Evolutionary conservation across 164 flowering plant species (phyloP).

Genomic region (grape (Vitis vinifera)): DNA sequence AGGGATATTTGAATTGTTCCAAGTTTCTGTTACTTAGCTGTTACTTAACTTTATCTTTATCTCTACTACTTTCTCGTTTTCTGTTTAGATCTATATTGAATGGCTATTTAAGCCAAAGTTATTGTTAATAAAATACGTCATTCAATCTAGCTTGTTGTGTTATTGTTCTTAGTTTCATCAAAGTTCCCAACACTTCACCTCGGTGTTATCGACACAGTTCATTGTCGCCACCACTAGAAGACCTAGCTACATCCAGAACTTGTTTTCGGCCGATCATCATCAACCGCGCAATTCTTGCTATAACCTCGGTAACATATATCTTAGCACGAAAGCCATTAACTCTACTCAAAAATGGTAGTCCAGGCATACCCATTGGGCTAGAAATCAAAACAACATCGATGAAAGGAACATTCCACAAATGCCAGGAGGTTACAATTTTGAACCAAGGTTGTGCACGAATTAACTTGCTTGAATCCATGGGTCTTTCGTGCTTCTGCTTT

Average conservation of each 20-base stretch:
- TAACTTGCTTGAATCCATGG: conserved; percentile 40
- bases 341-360: conserved; percentile 80
- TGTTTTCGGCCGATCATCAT: conserved; percentile 85
- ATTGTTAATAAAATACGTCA: too few species aligned
- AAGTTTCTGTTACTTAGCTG: too few species aligned
- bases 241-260: conserved; percentile 86
- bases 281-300: conserved; percentile 64
- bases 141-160: too few species aligned
- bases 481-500: conserved; percentile 40
- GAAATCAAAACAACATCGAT: conserved; percentile 82
- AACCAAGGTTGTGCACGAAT: conserved; percentile 72
- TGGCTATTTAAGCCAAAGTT: too few species aligned
- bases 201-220: conserved; percentile 81
- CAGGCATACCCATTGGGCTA: conserved; percentile 84
- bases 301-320: conserved; percentile 85
- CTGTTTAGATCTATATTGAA: too few species aligned
- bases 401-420: conserved; percentile 63
- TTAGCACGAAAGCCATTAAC: conserved; percentile 60
- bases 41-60: too few species aligned
- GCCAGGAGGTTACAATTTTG: conserved; percentile 55
- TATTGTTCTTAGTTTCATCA: too few species aligned
- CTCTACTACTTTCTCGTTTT: too few species aligned
- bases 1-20: too few species aligned
- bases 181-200: conserved; percentile 38
- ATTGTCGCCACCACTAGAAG: conserved; percentile 81